These are phyloP conservation scores for Myochromella boudieri DNA, from an alignment of 768 basidiomycete species.

Conservation along the genomic window DNA sequence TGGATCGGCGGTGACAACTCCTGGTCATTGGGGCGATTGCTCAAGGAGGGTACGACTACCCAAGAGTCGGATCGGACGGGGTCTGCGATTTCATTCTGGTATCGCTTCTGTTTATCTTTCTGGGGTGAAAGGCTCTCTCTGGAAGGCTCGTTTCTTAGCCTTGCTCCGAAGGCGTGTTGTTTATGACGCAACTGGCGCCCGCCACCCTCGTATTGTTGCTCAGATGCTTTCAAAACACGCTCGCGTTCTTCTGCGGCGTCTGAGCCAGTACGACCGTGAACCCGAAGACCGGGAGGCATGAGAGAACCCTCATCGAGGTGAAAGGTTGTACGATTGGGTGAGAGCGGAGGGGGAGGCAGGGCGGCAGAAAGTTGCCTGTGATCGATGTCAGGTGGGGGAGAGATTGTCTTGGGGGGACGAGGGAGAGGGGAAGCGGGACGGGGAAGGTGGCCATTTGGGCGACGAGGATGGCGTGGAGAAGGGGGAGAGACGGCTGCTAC, in stretches of 20 bases:
- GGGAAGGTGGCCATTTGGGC: slow-evolving; percentile 29
- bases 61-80: slow-evolving; percentile 23
- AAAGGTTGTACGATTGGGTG: slow-evolving; percentile 43
- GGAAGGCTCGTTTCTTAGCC: slow-evolving; percentile 30
- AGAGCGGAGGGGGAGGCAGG: slow-evolving; percentile 44
- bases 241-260: slow-evolving; percentile 55
- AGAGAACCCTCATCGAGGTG: slow-evolving; percentile 37
- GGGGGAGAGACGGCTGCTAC: slow-evolving; percentile 25
- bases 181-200: slow-evolving; percentile 30
- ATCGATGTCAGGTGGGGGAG: slow-evolving; percentile 30
- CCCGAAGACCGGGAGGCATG: slow-evolving; percentile 28
- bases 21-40: slow-evolving; percentile 26
- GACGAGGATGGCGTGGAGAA: slow-evolving; percentile 40
- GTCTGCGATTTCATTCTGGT: slow-evolving; percentile 25
- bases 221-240: slow-evolving; percentile 35
- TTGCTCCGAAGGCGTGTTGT: slow-evolving; percentile 24
- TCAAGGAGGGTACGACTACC: slow-evolving; percentile 29
- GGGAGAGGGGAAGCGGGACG: slow-evolving; percentile 38
- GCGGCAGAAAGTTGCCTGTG: slow-evolving; percentile 18
- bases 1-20: slow-evolving; percentile 26
- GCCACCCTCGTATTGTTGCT: slow-evolving; percentile 32
- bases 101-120: slow-evolving; percentile 25
- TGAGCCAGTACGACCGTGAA: slow-evolving; percentile 47
- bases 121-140: slow-evolving; percentile 27
- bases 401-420: slow-evolving; percentile 26